A percentile compares a stretch with the other conserved stretches of the same genome.
Evolutionary conservation across 768 basidiomycete genomes (phyloP).

Genomic region (Leccinum fibrillosum): DNA sequence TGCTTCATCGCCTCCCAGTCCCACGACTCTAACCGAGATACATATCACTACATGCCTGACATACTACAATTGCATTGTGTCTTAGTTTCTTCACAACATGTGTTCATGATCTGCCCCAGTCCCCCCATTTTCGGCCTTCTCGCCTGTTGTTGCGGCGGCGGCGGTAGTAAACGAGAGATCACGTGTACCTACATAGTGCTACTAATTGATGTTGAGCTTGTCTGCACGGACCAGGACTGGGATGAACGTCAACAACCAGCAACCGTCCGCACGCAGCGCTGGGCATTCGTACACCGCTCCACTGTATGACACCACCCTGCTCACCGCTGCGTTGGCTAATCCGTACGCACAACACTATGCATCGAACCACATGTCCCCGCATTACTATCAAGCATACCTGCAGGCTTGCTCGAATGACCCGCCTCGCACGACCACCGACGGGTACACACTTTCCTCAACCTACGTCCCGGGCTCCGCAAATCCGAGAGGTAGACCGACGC

Average conservation of each 20-base stretch:
- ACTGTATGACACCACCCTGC: constrained; percentile 21
- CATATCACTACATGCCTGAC: constrained; percentile 29
- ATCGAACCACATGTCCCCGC: constrained; percentile 37
- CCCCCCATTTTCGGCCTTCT: not conserved
- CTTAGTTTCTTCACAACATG: constrained; percentile 25
- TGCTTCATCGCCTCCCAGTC: constrained; percentile 15
- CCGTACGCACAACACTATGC: constrained; percentile 28
- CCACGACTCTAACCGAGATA: constrained; percentile 19
- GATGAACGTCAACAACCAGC: constrained; percentile 13
- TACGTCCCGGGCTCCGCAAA: constrained; percentile 26
- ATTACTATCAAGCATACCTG: constrained; percentile 56
- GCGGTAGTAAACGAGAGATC: constrained; percentile 8
- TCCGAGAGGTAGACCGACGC: not conserved
- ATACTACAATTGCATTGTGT: constrained; percentile 33
- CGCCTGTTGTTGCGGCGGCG: not conserved
- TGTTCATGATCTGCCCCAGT: constrained; percentile 14
- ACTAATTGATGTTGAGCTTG: not conserved
- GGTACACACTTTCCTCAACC: constrained; percentile 40
- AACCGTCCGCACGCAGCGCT: constrained; percentile 1
- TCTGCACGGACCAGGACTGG: not conserved
- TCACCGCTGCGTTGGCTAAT: constrained; percentile 27
- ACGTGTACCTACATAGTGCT: constrained; percentile 13
- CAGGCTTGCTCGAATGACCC: constrained; percentile 28
- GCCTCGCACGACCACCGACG: constrained; percentile 29
- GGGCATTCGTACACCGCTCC: constrained; percentile 12